A percentile compares a stretch with the other conserved stretches of the same genome.
Evolutionary conservation across 768 basidiomycete species (phyloP).

Genomic region (Boletus patriciae): DNA sequence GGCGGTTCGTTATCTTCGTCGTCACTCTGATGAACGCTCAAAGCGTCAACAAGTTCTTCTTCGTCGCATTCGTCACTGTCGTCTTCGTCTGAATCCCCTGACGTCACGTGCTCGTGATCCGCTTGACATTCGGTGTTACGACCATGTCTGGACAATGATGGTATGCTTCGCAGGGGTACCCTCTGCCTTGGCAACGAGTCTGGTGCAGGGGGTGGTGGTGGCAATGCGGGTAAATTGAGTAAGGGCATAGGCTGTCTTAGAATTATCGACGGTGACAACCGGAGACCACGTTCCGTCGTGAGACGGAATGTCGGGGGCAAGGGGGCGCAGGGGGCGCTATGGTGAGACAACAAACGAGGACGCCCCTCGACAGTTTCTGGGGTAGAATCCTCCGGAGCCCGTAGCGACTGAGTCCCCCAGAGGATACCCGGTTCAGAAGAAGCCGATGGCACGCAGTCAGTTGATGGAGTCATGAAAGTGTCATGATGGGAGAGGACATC

Average conservation of each 20-base stretch:
- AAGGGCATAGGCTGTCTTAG: constrained; percentile 48
- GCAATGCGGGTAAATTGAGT: constrained; percentile 50
- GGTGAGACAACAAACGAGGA: constrained; percentile 8
- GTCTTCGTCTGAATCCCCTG: constrained; percentile 36
- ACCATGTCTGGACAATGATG: constrained; percentile 49
- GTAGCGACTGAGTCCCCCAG: not conserved
- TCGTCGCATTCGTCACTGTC: constrained; percentile 36
- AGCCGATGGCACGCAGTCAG: not conserved
- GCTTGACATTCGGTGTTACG: constrained; percentile 20
- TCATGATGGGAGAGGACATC: constrained; percentile 9
- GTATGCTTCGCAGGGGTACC: constrained; percentile 50
- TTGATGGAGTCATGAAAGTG: constrained; percentile 5
- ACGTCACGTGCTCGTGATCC: constrained; percentile 21
- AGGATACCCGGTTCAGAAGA: not conserved
- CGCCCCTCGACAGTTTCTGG: constrained; percentile 5
- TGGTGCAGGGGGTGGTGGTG: constrained; percentile 26
- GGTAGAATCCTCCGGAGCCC: not conserved
- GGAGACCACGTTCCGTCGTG: constrained; percentile 38
- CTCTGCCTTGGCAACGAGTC: constrained; percentile 15
- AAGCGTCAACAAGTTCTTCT: constrained; percentile 38
- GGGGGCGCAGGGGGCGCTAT: constrained; percentile 14
- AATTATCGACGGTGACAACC: constrained; percentile 47
- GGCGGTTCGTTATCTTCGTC: constrained; percentile 34
- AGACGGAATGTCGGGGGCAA: constrained; percentile 24
- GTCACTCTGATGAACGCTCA: constrained; percentile 38